Evolutionary conservation across 805 yeast species (phyloP).

Genomic region (Jamesozyma rosinii): DNA sequence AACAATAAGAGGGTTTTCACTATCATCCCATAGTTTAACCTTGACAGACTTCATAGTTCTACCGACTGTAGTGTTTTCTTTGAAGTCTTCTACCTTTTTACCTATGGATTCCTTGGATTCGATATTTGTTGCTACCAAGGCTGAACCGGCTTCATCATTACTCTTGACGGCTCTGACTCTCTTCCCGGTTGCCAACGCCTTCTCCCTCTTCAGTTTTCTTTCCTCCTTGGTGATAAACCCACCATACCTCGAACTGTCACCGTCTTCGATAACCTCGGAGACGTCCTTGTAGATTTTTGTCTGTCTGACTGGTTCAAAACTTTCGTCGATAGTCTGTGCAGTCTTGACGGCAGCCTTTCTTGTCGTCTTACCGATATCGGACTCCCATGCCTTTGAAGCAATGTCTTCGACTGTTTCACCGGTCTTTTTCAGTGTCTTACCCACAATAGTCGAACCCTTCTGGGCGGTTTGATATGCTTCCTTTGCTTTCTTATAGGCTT

Average conservation of each 20-base stretch:
- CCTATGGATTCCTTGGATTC: constrained; percentile 61
- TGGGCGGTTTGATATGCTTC: constrained; percentile 87
- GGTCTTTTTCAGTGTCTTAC: constrained; percentile 72
- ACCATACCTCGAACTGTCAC: constrained; percentile 81
- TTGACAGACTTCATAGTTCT: constrained; percentile 50
- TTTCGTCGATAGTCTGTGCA: constrained; percentile 77
- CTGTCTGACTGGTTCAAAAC: constrained; percentile 83
- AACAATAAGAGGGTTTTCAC: constrained; percentile 84
- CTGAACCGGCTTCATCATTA: constrained; percentile 74
- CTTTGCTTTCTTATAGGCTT: constrained; percentile 84
- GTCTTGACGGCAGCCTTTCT: constrained; percentile 73
- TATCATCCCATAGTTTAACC: constrained; percentile 74
- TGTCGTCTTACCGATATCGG: constrained; percentile 84
- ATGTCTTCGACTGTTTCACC: constrained; percentile 90
- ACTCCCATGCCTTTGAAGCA: constrained; percentile 91
- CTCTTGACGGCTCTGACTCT: constrained; percentile 62
- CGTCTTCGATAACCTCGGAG: constrained; percentile 82
- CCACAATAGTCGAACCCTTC: constrained; percentile 56
- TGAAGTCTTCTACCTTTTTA: constrained; percentile 57
- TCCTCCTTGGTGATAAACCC: constrained; percentile 81
- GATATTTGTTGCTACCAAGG: constrained; percentile 71
- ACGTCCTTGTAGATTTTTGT: constrained; percentile 86
- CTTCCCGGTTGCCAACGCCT: constrained; percentile 48
- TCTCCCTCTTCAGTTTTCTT: constrained; percentile 64
- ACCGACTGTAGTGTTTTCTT: constrained; percentile 62